Base-by-base conservation (phyloP, 169 alveolate species). In the Cryptosporidium bovis region DNA sequence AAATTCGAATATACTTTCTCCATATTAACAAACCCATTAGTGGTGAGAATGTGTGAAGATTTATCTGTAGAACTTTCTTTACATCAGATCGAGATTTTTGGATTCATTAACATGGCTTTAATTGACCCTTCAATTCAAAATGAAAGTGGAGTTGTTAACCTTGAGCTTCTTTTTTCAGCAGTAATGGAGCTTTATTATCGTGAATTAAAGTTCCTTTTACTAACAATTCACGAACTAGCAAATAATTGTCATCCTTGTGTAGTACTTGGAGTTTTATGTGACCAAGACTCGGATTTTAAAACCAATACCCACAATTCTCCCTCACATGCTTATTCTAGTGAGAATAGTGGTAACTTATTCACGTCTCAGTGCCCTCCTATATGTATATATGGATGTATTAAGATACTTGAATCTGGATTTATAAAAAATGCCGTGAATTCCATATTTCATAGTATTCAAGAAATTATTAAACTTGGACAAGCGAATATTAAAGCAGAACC, bases 311-410 rank as follows among this genome's bases (percentile, higher is more conserved):
- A 29, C 15, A 66, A 69, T 20, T 50, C 51, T 58, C 66, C 87
- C 4, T 77, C 87, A 12, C 36, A 69, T 56, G 16, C 51, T 16
- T 18, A 44, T 5, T 4, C 18, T 33, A 33, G 20, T 29, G 33
- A 65, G 8, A 60, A 56, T n/a, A 60, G 53, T 24, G 44, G 53
- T 40, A 62, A 44, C 6, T 27, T 60, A 33, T 77, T 77, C 40
- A 77, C 87, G n/a, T 60, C 77, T n/a, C 87, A 77, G 29, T 77
- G 87, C 50, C 62, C 69, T 15, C 87, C 87, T 31, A 60, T 77
- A 44, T 77, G 87, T 20, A 34, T 77, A 40, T 77, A 77, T 77
- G 87, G 87, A 12, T 77, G 87, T 77, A 40, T 55, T 24, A 60
- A 46, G 33, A 77, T 77, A 20, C 18, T 77, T 20, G 50, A 60